Evolutionary conservation across 139 green algal species (phyloP).

Genomic region (Chlamydomonas asymmetrica): DNA sequence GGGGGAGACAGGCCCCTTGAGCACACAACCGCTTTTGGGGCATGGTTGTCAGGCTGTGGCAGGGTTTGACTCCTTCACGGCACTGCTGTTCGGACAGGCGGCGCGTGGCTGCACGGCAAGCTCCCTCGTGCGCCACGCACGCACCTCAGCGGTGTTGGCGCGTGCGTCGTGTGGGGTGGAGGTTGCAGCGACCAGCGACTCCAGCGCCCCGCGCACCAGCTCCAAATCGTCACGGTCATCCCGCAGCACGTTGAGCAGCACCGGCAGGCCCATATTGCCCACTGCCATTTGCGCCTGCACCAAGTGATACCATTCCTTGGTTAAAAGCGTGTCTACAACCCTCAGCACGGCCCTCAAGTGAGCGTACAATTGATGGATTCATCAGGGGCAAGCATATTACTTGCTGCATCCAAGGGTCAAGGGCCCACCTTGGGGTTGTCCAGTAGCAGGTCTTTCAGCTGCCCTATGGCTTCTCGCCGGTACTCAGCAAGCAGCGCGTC

Average conservation of each 20-base stretch:
- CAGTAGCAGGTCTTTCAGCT: slow-evolving; percentile 67
- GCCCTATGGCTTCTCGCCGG: slow-evolving; percentile 65
- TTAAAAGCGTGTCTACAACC: too few relatives aligned
- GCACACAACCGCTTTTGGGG: too few relatives aligned
- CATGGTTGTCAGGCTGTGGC: too few relatives aligned
- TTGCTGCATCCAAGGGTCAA: background rate
- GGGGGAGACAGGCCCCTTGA: too few relatives aligned
- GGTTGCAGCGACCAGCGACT: slow-evolving; percentile 68
- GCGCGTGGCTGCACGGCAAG: too few relatives aligned
- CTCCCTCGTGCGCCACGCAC: too few relatives aligned
- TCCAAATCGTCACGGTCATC: slow-evolving; percentile 82
- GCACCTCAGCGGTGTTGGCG: too few relatives aligned
- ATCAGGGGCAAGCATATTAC: background rate
- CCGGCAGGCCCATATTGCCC: slow-evolving; percentile 74
- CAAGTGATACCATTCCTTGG: too few relatives aligned
- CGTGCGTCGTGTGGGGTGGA: background rate
- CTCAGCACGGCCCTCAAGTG: too few relatives aligned
- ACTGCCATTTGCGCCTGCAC: slow-evolving; percentile 68
- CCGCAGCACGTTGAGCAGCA: slow-evolving; percentile 66
- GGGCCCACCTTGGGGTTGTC: slow-evolving; percentile 49
- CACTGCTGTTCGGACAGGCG: too few relatives aligned
- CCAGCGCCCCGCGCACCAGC: slow-evolving; percentile 76
- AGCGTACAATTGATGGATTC: background rate
- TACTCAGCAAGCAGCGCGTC: slow-evolving; percentile 78
- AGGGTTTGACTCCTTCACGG: too few relatives aligned